phyloP scores from a whole-genome alignment of 2,329 filamentous ascomycete genomes.

The Gremmenia infestans region DNA sequence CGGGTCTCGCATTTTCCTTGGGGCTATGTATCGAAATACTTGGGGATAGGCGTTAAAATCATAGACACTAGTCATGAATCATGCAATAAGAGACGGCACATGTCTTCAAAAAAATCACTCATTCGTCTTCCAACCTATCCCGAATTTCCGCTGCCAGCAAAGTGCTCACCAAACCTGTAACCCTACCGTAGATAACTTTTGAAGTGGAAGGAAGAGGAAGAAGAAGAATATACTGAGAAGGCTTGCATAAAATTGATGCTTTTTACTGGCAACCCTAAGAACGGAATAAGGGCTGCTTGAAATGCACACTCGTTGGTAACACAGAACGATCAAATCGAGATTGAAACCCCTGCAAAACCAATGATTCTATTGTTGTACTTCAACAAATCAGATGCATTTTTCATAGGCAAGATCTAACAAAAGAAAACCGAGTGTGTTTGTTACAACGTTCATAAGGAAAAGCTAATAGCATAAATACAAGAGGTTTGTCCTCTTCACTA shows the following conservation, averaged over 20 bases:
- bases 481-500: slow-evolving; percentile 16
- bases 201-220: too few species aligned
- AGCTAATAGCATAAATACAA: slow-evolving; percentile 30
- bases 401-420: not conserved
- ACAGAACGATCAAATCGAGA: not conserved
- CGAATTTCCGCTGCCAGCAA: slow-evolving; percentile 59
- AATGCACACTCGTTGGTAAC: not conserved
- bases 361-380: not conserved
- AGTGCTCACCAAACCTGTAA: slow-evolving; percentile 57
- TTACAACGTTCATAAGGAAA: slow-evolving; percentile 10
- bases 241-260: not conserved
- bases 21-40: too few species aligned
- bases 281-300: not conserved
- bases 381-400: not conserved
- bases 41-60: too few species aligned
- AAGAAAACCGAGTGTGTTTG: not conserved
- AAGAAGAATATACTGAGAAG: too few species aligned
- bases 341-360: not conserved
- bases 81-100: not conserved
- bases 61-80: too few species aligned
- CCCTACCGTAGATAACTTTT: slow-evolving; percentile 38
- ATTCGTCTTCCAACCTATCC: slow-evolving; percentile 33
- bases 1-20: too few species aligned
- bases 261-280: not conserved
- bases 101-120: not conserved